phyloP scores from a whole-genome alignment of 2,329 filamentous ascomycete species.

The Botrytis fabae region DNA sequence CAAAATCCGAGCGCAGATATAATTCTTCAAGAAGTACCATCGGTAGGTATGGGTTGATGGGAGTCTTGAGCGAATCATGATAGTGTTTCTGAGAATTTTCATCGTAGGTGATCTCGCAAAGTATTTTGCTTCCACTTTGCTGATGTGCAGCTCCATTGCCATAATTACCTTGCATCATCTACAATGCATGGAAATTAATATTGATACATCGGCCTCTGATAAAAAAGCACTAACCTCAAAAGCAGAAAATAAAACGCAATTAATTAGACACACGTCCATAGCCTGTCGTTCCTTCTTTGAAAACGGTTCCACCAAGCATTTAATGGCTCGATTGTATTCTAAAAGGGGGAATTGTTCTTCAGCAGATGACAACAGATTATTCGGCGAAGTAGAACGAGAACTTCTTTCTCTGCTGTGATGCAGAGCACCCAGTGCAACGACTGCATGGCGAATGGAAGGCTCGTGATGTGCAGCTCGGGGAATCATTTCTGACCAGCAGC shows the following conservation, averaged over 20 bases:
- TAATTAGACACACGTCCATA: constrained; percentile 17
- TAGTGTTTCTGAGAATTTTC: constrained; percentile 21
- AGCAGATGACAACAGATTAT: not conserved
- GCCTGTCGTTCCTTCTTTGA: not conserved
- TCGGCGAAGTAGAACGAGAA: not conserved
- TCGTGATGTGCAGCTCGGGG: constrained; percentile 10
- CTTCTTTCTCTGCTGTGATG: not conserved
- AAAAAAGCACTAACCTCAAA: constrained; percentile 12
- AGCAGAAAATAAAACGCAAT: constrained; percentile 14
- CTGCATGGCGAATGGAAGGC: not conserved
- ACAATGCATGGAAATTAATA: not conserved
- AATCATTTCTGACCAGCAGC: constrained; percentile 6
- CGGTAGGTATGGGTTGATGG: constrained; percentile 26
- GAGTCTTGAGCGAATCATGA: constrained; percentile 19
- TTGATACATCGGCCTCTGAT: too few species aligned
- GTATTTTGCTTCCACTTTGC: constrained; percentile 26
- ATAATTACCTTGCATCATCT: constrained; percentile 32
- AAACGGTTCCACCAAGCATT: constrained; percentile 6
- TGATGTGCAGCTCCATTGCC: constrained; percentile 29
- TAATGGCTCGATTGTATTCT: constrained; percentile 3
- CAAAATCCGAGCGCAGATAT: constrained; percentile 29
- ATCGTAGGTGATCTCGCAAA: constrained; percentile 29
- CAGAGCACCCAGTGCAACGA: constrained; percentile 12
- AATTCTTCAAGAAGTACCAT: constrained; percentile 28
- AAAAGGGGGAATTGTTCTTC: constrained; percentile 7